These are phyloP conservation scores for Colletotrichum scovillei DNA, from an alignment of 2,329 filamentous ascomycete species.

Conservation along the genomic window DNA sequence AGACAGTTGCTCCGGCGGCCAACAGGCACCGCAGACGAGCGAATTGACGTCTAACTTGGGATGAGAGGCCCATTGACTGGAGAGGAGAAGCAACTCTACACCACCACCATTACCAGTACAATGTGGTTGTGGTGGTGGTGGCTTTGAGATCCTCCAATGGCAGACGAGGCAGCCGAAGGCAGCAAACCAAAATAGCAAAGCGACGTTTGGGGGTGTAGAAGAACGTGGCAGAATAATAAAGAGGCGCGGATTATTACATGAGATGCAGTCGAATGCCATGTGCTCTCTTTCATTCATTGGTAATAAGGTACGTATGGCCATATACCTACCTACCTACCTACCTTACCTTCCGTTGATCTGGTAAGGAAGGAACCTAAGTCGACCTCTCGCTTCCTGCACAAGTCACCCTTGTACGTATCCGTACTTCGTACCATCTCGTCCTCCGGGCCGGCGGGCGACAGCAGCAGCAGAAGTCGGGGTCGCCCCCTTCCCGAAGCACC, in stretches of 20 bases:
- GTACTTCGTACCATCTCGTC: not conserved
- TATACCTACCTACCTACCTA: not conserved
- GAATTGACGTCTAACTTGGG: slow-evolving; percentile 4
- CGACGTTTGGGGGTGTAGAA: not conserved
- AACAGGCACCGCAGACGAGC: not conserved
- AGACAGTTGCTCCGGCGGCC: not conserved
- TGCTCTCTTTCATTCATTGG: too few relatives aligned
- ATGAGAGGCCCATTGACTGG: slow-evolving; percentile 1
- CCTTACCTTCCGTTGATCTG: not conserved
- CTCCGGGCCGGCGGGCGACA: not conserved
- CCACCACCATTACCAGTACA: not conserved
- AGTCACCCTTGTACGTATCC: not conserved
- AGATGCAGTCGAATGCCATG: not conserved
- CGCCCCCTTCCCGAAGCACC: not conserved
- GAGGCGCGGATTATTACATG: not conserved
- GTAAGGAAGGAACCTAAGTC: not conserved
- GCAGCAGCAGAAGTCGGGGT: too few relatives aligned
- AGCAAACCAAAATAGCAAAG: slow-evolving; percentile 12
- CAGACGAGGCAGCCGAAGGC: not conserved
- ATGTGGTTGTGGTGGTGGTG: not conserved
- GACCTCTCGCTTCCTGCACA: not conserved
- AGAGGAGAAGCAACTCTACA: not conserved
- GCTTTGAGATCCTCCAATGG: not conserved
- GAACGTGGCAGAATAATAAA: slow-evolving; percentile 12
- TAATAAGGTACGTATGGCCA: too few relatives aligned